phyloP scores from a whole-genome alignment of 495 filamentous ascomycete species.

The Evernia prunastri region DNA sequence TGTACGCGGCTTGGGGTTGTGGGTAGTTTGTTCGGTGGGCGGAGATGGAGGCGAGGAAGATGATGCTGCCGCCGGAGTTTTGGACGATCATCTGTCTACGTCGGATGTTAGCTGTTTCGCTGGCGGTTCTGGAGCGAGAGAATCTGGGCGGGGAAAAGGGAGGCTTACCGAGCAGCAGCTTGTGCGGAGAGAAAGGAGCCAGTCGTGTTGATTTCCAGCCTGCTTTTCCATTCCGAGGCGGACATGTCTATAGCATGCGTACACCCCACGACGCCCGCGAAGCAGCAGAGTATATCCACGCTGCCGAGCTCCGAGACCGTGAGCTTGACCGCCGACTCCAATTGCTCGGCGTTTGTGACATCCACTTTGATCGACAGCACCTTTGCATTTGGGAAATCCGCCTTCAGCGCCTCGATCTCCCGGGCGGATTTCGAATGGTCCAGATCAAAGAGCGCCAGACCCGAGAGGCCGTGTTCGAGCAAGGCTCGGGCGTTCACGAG shows the following conservation, averaged over 20 bases:
- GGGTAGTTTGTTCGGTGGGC: constrained; percentile 50
- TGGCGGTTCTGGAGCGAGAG: neutral
- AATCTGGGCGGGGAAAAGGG: neutral
- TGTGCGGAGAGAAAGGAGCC: constrained; percentile 60
- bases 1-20: constrained; percentile 41
- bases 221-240: constrained; percentile 48
- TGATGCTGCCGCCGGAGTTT: constrained; percentile 49
- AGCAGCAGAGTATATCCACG: constrained; percentile 55
- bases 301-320: constrained; percentile 40
- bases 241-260: constrained; percentile 50
- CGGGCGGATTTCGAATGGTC: constrained; percentile 38
- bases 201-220: constrained; percentile 61
- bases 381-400: constrained; percentile 47
- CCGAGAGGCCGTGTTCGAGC: constrained; percentile 62
- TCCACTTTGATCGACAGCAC: constrained; percentile 48
- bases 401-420: constrained; percentile 38
- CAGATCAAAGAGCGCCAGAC: constrained; percentile 58
- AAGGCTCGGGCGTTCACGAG: constrained; percentile 53
- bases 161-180: constrained; percentile 39
- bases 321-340: constrained; percentile 41
- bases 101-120: neutral
- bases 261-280: constrained; percentile 62
- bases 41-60: constrained; percentile 60
- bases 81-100: constrained; percentile 37
- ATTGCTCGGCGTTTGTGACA: constrained; percentile 49